These are phyloP conservation scores for Vigna unguiculata DNA, from an alignment of 306 rosid species.

Conservation along the genomic window DNA sequence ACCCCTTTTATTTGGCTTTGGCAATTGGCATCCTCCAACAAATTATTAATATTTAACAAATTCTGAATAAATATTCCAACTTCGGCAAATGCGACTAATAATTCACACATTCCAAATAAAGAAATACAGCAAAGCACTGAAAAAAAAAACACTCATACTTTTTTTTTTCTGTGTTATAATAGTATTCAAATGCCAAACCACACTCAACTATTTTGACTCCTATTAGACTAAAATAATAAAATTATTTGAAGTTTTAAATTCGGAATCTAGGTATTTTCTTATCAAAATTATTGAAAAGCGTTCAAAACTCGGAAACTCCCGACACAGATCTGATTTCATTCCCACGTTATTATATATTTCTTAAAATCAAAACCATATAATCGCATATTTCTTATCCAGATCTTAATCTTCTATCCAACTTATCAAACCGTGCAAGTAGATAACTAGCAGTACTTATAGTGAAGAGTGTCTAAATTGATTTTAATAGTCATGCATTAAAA, in stretches of 20 bases:
- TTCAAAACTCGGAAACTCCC: not conserved
- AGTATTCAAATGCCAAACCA: not conserved
- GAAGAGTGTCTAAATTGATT: too few relatives aligned
- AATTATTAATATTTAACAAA: constrained; percentile 19
- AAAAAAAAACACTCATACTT: not conserved
- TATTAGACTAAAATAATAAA: not conserved
- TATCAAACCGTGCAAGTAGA: not conserved
- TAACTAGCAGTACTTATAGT: not conserved
- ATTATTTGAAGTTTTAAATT: not conserved
- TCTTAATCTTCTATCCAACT: not conserved
- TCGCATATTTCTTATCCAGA: not conserved
- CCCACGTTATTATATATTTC: too few relatives aligned
- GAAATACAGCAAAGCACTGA: not conserved
- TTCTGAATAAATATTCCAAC: not conserved
- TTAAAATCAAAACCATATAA: too few relatives aligned
- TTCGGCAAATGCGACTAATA: not conserved
- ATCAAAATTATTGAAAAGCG: not conserved
- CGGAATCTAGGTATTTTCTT: not conserved
- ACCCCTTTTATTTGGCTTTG: constrained; percentile 5
- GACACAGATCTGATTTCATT: too few relatives aligned
- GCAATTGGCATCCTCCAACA: constrained; percentile 21
- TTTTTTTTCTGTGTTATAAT: not conserved
- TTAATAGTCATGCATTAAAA: too few relatives aligned
- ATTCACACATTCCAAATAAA: constrained; percentile 26
- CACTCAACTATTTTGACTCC: not conserved